Evolutionary conservation across 2,329 filamentous ascomycete genomes (phyloP), one percentile per base, ranked within the genome.

Genomic region (Herpotrichia juniperi): DNA sequence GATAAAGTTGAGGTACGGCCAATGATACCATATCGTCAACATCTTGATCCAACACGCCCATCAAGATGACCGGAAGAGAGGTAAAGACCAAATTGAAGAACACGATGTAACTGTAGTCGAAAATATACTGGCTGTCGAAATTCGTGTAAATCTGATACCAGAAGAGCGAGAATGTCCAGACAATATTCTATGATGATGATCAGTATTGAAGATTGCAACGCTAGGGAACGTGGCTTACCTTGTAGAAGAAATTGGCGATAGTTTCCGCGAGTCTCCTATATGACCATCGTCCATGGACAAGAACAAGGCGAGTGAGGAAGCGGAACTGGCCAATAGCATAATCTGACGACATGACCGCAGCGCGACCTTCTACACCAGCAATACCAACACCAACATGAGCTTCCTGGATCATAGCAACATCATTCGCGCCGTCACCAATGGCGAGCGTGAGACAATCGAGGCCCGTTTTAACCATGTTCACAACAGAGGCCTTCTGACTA

Each of bases 211-310:
- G n/a, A 10, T 26, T n/a, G 12, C 51, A 37, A 17, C 10, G 28
- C 12, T 46, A 2, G 19, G 14, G 10, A 16, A 1, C 8, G 4
- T 10, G 24, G 50, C 77, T 67, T 71, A 86, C 84, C 79, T 99
- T 99, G 85, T 97, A 99, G 81, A 99, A 99, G 82, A 99, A 99
- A 74, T 99, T 99, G 73, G 92, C 91, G 67, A 96, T 97, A 42
- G 88, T 90, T 78, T 99, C 94, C 25, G 89, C 91, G 72, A 99
- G 79, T 64, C 94, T 87, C 47, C 93, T 86, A 77, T 99, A 99
- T n/a, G 92, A 96, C 90, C 90, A 94, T 16, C 90, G 84, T 4
- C 90, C 90, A 61, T 94, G 90, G 2, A 93, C 89, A 28, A 94
- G 83, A 12, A 94, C 80, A 2, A 94, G 79, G 54, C 90, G 90